Evolutionary conservation across 1,284 basidiomycete genomes (phyloP).

Genomic region (Cutaneotrichosporon curvatum): DNA sequence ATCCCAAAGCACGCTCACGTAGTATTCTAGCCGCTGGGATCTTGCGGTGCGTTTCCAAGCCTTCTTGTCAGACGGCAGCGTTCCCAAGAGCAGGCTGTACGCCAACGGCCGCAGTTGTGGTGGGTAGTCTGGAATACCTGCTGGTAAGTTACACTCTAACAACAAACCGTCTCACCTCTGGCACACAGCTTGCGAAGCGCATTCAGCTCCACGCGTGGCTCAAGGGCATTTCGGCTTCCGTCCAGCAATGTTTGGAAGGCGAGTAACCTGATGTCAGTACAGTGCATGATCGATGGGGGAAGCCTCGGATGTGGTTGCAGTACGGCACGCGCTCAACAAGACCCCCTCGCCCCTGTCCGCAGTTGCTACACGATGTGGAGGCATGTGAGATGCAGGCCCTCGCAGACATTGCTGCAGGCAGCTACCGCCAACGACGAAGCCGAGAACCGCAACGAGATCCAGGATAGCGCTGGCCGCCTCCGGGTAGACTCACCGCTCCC

Average conservation of each 20-base stretch:
- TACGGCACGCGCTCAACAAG: too few species aligned
- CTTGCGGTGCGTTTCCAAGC: constrained; percentile 28
- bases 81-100: constrained; percentile 39
- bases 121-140: constrained; percentile 42
- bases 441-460: too few species aligned
- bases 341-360: too few species aligned
- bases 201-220: constrained; percentile 31
- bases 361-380: too few species aligned
- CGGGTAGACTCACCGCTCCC: not conserved
- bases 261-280: constrained; percentile 24
- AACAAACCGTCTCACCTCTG: constrained; percentile 23
- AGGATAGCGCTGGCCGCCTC: too few species aligned
- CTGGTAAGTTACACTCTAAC: not conserved
- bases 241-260: constrained; percentile 42
- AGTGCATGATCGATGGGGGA: too few species aligned
- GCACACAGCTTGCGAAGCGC: constrained; percentile 35
- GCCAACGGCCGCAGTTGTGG: constrained; percentile 40
- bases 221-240: constrained; percentile 24
- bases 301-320: too few species aligned
- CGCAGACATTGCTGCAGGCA: too few species aligned
- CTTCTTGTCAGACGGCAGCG: constrained; percentile 30
- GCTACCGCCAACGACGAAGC: too few species aligned
- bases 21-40: constrained; percentile 28
- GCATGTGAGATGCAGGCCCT: too few species aligned
- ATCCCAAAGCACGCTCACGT: constrained; percentile 20